Evolutionary conservation across 768 basidiomycete species (phyloP).

Genomic region (Tylopilus subfusipes): DNA sequence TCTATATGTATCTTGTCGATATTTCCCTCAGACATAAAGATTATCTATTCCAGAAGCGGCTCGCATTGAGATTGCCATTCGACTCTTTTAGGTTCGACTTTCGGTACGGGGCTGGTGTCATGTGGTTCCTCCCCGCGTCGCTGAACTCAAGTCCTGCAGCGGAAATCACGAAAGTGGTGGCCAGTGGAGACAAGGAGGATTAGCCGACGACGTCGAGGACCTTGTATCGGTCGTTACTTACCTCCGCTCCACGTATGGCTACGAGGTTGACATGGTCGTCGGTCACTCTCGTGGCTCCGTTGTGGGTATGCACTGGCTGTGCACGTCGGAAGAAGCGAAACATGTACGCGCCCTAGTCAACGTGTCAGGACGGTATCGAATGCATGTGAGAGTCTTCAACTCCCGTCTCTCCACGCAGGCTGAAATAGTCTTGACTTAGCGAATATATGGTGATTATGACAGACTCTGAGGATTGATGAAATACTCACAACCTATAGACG

Average conservation of each 20-base stretch:
- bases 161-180: conserved; percentile 79
- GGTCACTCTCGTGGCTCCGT: conserved; percentile 79
- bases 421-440: conserved; percentile 14
- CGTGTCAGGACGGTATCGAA: conserved; percentile 72
- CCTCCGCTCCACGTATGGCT: conserved; percentile 57
- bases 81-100: conserved; percentile 90
- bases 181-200: conserved; percentile 55
- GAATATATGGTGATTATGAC: conserved; percentile 26
- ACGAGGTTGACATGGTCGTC: conserved; percentile 64
- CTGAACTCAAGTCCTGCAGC: conserved; percentile 33
- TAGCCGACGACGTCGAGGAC: conserved; percentile 63
- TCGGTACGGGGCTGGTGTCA: conserved; percentile 47
- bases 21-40: conserved; percentile 66
- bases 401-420: not conserved
- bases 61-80: conserved; percentile 59
- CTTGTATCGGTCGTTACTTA: conserved; percentile 61
- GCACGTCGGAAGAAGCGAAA: conserved; percentile 55
- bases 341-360: conserved; percentile 64
- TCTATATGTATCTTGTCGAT: not conserved
- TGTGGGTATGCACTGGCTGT: conserved; percentile 66
- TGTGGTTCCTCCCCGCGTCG: not conserved
- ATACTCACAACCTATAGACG: conserved; percentile 19
- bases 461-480: not conserved
- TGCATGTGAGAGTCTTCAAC: conserved; percentile 52
- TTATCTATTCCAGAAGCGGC: conserved; percentile 74